These are phyloP conservation scores for Steccherinum ochraceum DNA, from an alignment of 768 basidiomycete genomes.

Conservation along the genomic window DNA sequence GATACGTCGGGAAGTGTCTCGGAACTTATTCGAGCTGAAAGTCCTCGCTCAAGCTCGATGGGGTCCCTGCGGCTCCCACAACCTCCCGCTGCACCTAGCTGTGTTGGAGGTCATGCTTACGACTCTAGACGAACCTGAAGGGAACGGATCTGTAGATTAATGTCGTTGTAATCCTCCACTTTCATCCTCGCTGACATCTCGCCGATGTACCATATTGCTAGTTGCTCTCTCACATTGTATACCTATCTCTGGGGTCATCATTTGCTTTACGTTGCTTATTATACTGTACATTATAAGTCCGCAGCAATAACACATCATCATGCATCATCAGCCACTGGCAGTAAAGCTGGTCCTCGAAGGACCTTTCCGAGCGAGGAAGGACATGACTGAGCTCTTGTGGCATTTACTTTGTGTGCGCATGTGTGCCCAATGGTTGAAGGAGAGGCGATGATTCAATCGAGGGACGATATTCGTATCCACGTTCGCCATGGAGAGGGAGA, in stretches of 20 bases:
- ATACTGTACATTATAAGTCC: background rate
- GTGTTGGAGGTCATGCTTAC: constrained; percentile 59
- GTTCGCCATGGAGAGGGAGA: too few relatives aligned
- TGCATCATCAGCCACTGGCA: too few relatives aligned
- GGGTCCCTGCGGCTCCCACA: background rate
- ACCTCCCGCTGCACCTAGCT: constrained; percentile 60
- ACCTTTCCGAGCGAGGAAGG: too few relatives aligned
- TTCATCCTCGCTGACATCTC: background rate
- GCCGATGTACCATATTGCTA: background rate
- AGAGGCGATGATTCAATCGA: too few relatives aligned
- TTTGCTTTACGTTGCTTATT: background rate
- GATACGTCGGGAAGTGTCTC: constrained; percentile 49
- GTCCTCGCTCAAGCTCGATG: constrained; percentile 39
- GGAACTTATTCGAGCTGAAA: constrained; percentile 64
- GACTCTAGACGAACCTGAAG: constrained; percentile 25
- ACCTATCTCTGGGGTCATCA: too few relatives aligned
- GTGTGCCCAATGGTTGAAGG: too few relatives aligned
- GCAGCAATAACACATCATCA: too few relatives aligned
- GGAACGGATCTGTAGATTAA: constrained; percentile 1
- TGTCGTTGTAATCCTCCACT: background rate
- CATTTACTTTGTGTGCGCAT: too few relatives aligned
- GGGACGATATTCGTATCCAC: too few relatives aligned
- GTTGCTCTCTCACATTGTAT: background rate
- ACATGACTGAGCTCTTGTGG: too few relatives aligned
- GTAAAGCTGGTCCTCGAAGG: too few relatives aligned